These are phyloP conservation scores for Fonsecaea multimorphosa DNA, from an alignment of 2,329 filamentous ascomycete genomes.

Conservation along the genomic window DNA sequence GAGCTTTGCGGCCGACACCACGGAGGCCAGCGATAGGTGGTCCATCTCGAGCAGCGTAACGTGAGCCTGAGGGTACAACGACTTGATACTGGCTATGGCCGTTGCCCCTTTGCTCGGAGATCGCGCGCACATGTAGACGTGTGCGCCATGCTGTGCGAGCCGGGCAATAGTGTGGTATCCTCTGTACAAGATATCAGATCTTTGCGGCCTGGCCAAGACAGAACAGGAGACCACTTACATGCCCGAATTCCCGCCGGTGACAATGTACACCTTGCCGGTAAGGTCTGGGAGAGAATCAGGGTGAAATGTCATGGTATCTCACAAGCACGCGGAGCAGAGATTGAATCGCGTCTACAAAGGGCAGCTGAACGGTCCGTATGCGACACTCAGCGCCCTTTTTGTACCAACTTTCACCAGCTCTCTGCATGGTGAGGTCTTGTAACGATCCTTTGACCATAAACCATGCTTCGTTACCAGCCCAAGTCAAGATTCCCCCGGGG, in stretches of 20 bases:
- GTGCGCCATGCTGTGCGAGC: slow-evolving; percentile 50
- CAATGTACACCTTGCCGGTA: slow-evolving; percentile 50
- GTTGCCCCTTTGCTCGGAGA: slow-evolving; percentile 44
- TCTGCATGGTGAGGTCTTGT: neutral
- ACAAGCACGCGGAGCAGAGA: neutral
- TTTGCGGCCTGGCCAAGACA: neutral
- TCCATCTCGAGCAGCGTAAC: slow-evolving; percentile 46
- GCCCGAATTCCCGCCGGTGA: slow-evolving; percentile 49
- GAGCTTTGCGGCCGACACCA: slow-evolving; percentile 52
- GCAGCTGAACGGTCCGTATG: neutral
- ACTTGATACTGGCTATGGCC: slow-evolving; percentile 48
- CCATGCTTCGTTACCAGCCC: neutral
- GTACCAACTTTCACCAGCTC: neutral
- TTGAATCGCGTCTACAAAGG: neutral
- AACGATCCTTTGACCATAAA: neutral
- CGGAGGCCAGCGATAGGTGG: slow-evolving; percentile 47
- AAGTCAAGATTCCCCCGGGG: neutral
- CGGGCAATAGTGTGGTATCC: slow-evolving; percentile 54
- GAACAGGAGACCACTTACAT: slow-evolving; percentile 6
- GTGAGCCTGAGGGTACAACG: slow-evolving; percentile 31
- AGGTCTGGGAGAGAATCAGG: slow-evolving; percentile 45
- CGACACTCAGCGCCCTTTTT: neutral
- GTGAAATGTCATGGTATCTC: slow-evolving; percentile 26
- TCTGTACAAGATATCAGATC: slow-evolving; percentile 28
- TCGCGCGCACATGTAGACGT: slow-evolving; percentile 55